Base-by-base conservation (phyloP, 148 eudicot genomes). In the Fagopyrum tataricum region DNA sequence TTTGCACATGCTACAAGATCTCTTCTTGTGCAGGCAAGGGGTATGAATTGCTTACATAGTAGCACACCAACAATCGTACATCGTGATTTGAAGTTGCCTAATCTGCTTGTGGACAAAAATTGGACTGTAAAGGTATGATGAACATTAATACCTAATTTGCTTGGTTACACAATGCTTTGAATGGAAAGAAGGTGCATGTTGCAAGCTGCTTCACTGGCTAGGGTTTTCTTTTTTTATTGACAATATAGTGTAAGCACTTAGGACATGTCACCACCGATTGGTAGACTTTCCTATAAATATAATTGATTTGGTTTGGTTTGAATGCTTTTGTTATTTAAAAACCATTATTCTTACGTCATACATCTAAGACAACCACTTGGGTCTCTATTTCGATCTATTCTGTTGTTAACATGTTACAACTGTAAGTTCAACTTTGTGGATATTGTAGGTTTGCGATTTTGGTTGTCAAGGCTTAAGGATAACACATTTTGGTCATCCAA, bases 1-100 rank as follows among this genome's bases (percentile, higher is more conserved):
- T 20, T 24, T 20, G 20, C 76, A 48, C 41, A 67, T 64, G 17
- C 48, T 79, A 40, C 70, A 37, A 55, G 56, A 67, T 69, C 70
- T 67, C 23, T 51, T 71, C 5, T 52, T 74, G 68, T 87, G 84
- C 85, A 96, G 97, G 97, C 99, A 46, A 89, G 87, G 84, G 99
- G 99, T 72, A 96, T 96, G 99, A 86, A 88, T 81, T 96, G 99
- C 87, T 89, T 96, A 88, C 99, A 96, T 80, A 82, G 89, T 15
- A 96, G 99, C 80, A 82, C 73, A 67, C 99, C 99, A 52, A 96
- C 99, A 74, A 96, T 96, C 76, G 99, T 96, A 71, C 99, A 96
- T 81, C 99, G 99, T 80, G 99, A 96, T 84, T 81, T 96, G 78
- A 96, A 96, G 83, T 92, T 97, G 6, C 99, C 97, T 20, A 96